A percentile compares a stretch with the other conserved stretches of the same genome.
phyloP scores from a whole-genome alignment of 495 filamentous ascomycete species.

The Trichoderma orchidacearum region DNA sequence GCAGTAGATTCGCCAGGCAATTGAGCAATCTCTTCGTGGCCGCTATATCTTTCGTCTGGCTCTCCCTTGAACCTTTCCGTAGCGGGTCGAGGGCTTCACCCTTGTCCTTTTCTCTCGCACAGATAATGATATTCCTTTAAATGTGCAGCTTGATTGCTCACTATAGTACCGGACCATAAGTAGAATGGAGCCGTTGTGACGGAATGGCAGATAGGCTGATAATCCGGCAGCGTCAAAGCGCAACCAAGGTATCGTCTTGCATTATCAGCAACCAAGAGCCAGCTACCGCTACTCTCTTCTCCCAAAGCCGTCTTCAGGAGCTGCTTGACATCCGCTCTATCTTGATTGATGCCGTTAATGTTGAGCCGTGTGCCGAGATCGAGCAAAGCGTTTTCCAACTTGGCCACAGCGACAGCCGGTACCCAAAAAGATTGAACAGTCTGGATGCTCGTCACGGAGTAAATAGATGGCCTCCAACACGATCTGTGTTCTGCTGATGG shows the following conservation, averaged over 20 bases:
- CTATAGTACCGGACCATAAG: constrained; percentile 24
- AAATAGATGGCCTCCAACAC: constrained; percentile 31
- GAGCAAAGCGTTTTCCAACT: constrained; percentile 30
- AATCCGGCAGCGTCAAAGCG: constrained; percentile 10
- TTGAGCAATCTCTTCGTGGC: constrained; percentile 15
- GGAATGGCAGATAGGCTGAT: constrained; percentile 20
- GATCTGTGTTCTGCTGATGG: constrained; percentile 40
- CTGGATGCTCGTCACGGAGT: constrained; percentile 13
- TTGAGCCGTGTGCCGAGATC: constrained; percentile 21
- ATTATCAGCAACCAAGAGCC: constrained; percentile 41
- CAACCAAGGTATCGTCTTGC: constrained; percentile 29
- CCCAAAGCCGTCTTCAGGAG: constrained; percentile 21
- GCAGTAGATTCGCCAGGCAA: constrained; percentile 24
- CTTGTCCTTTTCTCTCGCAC: constrained; percentile 17
- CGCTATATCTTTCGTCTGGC: constrained; percentile 4
- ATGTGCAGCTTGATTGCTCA: constrained; percentile 8
- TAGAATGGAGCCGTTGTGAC: constrained; percentile 20
- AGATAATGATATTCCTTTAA: constrained; percentile 2
- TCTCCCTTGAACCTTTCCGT: constrained; percentile 2
- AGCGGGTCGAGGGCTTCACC: constrained; percentile 11
- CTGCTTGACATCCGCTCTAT: constrained; percentile 16
- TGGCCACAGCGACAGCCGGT: constrained; percentile 16
- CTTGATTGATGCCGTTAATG: constrained; percentile 5
- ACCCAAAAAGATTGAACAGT: constrained; percentile 38
- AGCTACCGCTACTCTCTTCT: constrained; percentile 16